Evolutionary conservation across 805 yeast species (phyloP), one percentile per base, ranked within the genome.

Genomic region (Diddensiella transvaalensis): DNA sequence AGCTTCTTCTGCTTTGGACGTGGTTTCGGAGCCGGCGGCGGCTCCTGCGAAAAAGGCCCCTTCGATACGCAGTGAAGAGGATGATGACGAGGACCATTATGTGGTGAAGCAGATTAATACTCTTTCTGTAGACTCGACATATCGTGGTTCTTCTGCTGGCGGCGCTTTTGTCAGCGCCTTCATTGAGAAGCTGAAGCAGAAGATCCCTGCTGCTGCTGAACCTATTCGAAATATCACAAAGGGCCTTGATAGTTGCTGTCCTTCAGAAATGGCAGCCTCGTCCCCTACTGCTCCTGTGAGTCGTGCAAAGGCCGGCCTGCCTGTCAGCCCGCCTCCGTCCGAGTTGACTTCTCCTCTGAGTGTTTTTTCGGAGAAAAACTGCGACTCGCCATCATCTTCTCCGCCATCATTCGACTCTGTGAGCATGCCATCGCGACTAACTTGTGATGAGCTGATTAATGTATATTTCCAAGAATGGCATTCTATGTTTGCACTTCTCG

Each of bases 391-490:
- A 19, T 30, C 18, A 19, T 3, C 10, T 18, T 19, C 24, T 2
- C 23, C 24, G 32, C 8, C 13, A 8, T 8, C 13, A 13, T 8
- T 8, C 32, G 8, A 8, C 11, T 8, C 32, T 8, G 32, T 26
- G 11, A 26, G 13, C 32, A 33, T 80, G 22, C 79, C 79, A 2
- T 70, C 82, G 19, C 74, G 83, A 47, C 62, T 79, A 21, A 79
- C 80, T 49, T 63, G 87, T 48, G 96, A 89, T 63, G 80, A 80
- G 22, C 72, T 86, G 24, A 75, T 85, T 17, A 75, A 84, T 0
- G 62, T 79, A 2, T 89, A 77, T 61, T 88, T 87, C 66, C 81
- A 79, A 52, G 83, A 84, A 49, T 89, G 96, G 95, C 83, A 85
- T 23, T 73, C 77, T 22, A 66, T 79, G 3, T 70, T 83, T 19